A percentile compares a stretch with the other conserved stretches of the same genome.
phyloP scores from a whole-genome alignment of 2,329 filamentous ascomycete species.

The Phialemoniopsis sp. region DNA sequence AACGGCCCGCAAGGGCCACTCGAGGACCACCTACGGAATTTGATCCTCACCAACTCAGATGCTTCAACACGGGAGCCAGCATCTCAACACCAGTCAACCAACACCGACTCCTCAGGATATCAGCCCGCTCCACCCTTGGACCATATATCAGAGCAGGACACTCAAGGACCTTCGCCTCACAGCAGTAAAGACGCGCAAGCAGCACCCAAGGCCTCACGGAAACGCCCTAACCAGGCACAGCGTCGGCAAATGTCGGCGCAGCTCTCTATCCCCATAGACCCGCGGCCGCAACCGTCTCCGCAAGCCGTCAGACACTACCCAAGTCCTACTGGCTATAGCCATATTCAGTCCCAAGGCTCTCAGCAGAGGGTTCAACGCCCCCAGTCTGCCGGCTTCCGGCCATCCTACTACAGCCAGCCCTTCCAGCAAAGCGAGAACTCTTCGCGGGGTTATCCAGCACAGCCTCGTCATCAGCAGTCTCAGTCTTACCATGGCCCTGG shows the following conservation, averaged over 20 bases:
- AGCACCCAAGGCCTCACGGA: slow-evolving; percentile 27
- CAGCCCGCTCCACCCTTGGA: too few species aligned
- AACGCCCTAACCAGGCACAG: slow-evolving; percentile 59
- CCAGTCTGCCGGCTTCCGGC: slow-evolving; percentile 25
- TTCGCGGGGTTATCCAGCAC: slow-evolving; percentile 8
- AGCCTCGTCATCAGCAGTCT: slow-evolving; percentile 23
- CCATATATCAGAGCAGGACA: too few species aligned
- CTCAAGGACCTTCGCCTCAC: too few species aligned
- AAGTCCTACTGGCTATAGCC: slow-evolving; percentile 20
- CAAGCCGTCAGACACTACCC: slow-evolving; percentile 21
- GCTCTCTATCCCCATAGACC: slow-evolving; percentile 51
- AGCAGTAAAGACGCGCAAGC: too few species aligned
- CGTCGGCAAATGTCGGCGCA: slow-evolving; percentile 59
- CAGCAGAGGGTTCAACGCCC: slow-evolving; percentile 19
- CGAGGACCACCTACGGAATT: slow-evolving; percentile 13
- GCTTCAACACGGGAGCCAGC: too few species aligned
- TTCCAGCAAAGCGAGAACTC: background rate
- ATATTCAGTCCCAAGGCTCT: slow-evolving; percentile 18
- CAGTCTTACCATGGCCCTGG: slow-evolving; percentile 23
- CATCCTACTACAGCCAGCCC: slow-evolving; percentile 16
- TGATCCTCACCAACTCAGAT: slow-evolving; percentile 14
- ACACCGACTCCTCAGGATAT: too few species aligned
- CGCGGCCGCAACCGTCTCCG: slow-evolving; percentile 25
- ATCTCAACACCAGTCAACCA: too few species aligned
- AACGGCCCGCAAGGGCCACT: slow-evolving; percentile 8